Conservation (phyloP, 2,329 filamentous ascomycete species). For the Salinomyces thailandicus region DNA sequence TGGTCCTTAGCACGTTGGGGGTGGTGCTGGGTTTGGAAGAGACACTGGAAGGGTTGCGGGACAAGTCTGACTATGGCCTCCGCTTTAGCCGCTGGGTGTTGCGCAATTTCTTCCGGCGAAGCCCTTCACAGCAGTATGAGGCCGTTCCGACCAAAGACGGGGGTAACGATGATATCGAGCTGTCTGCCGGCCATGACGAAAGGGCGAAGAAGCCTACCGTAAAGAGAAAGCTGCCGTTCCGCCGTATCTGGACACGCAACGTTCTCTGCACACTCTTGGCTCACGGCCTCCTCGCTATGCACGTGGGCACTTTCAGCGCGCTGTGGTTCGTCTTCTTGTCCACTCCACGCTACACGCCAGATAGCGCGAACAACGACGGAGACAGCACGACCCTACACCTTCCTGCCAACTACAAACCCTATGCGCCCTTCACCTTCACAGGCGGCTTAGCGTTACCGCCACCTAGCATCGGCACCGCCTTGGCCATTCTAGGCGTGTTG, state of each 20-base stretch:
- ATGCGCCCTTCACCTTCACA: conserved; percentile 36
- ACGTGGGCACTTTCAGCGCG: conserved; percentile 40
- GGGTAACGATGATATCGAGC: conserved; percentile 15
- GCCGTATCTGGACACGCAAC: conserved; percentile 38
- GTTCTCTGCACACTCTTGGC: conserved; percentile 34
- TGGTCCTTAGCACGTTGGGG: conserved; percentile 44
- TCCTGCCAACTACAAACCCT: conserved; percentile 28
- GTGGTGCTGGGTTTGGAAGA: conserved; percentile 59
- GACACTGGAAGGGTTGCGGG: conserved; percentile 32
- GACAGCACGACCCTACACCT: conserved; percentile 16
- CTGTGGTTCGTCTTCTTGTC: conserved; percentile 43
- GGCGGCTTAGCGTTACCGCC: conserved; percentile 40
- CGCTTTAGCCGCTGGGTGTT: conserved; percentile 30
- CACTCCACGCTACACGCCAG: conserved; percentile 8
- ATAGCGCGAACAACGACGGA: conserved; percentile 7
- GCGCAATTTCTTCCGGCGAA: conserved; percentile 23
- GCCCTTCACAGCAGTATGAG: conserved; percentile 21
- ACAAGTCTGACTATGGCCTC: conserved; percentile 33
- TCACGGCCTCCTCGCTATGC: conserved; percentile 37
- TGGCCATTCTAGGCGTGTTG: conserved; percentile 39
- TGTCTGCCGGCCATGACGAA: conserved; percentile 4
- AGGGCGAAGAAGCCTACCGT: conserved; percentile 10
- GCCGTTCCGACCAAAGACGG: conserved; percentile 22
- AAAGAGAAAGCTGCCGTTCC: conserved; percentile 32
- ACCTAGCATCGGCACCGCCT: conserved; percentile 36